Percentiles rank a stretch among this genome's conserved stretches.
Evolutionary conservation across 208 protist species (phyloP).

Genomic region (Acanthamoeba divionensis): DNA sequence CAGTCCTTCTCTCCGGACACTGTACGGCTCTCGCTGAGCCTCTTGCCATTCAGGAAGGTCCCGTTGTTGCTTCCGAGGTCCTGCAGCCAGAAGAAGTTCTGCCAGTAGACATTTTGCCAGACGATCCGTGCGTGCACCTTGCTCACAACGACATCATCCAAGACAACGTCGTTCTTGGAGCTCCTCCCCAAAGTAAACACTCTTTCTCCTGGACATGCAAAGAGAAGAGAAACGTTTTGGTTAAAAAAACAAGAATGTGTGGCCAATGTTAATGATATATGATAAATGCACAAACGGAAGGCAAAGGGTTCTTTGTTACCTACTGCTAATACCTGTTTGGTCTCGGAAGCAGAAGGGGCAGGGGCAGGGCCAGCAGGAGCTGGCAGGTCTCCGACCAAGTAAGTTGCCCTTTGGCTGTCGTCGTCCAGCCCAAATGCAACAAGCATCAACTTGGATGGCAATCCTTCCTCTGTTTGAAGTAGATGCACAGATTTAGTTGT

Average conservation of each 20-base stretch:
- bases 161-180: neutral
- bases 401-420: neutral
- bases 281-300: too few relatives aligned
- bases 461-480: neutral
- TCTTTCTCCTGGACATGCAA: neutral
- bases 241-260: neutral
- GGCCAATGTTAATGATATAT: neutral
- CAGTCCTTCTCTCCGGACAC: neutral
- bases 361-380: too few relatives aligned
- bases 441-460: neutral
- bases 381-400: neutral
- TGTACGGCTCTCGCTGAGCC: neutral
- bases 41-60: too few relatives aligned
- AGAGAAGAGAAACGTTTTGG: neutral
- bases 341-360: too few relatives aligned
- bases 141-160: neutral
- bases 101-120: conserved; percentile 26
- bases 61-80: conserved; percentile 21
- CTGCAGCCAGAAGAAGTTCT: conserved; percentile 23
- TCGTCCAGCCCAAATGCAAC: neutral
- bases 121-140: conserved; percentile 11
- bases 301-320: too few relatives aligned
- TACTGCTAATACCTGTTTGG: too few relatives aligned
- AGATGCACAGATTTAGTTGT: too few relatives aligned
- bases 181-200: neutral